A percentile compares a stretch with the other conserved stretches of the same genome.
phyloP scores from a whole-genome alignment of 495 filamentous ascomycete species.

The Aspergillus funiculosus region DNA sequence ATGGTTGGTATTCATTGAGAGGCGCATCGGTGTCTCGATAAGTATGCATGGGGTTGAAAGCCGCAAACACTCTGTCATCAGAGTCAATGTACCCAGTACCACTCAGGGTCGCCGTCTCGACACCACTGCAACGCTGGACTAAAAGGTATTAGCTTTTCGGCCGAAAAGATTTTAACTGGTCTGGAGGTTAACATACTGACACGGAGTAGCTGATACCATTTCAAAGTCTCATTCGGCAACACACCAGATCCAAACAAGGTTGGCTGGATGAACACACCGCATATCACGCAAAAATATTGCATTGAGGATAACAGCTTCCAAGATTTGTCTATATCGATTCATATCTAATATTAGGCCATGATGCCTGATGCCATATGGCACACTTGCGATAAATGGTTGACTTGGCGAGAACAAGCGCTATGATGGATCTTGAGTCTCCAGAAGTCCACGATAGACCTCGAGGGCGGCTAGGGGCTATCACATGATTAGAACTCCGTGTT shows the following conservation, averaged over 20 bases:
- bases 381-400: too few species aligned
- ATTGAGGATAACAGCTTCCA: too few species aligned
- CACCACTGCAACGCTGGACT: background rate
- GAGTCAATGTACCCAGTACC: slow-evolving; percentile 4
- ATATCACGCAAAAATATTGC: slow-evolving; percentile 4
- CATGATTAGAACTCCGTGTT: too few species aligned
- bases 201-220: slow-evolving; percentile 5
- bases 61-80: background rate
- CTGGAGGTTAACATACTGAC: background rate
- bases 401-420: too few species aligned
- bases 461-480: too few species aligned
- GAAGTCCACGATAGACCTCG: too few species aligned
- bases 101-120: background rate
- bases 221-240: background rate
- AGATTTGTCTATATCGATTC: too few species aligned
- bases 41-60: background rate
- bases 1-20: background rate
- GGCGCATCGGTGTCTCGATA: background rate
- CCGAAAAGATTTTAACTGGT: background rate
- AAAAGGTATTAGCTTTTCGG: background rate
- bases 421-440: too few species aligned
- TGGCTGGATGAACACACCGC: background rate
- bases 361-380: too few species aligned
- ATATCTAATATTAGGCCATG: too few species aligned
- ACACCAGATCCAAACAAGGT: background rate